These are phyloP conservation scores for Sugiyamaella floridensis DNA, from an alignment of 805 yeast genomes.

Conservation along the genomic window DNA sequence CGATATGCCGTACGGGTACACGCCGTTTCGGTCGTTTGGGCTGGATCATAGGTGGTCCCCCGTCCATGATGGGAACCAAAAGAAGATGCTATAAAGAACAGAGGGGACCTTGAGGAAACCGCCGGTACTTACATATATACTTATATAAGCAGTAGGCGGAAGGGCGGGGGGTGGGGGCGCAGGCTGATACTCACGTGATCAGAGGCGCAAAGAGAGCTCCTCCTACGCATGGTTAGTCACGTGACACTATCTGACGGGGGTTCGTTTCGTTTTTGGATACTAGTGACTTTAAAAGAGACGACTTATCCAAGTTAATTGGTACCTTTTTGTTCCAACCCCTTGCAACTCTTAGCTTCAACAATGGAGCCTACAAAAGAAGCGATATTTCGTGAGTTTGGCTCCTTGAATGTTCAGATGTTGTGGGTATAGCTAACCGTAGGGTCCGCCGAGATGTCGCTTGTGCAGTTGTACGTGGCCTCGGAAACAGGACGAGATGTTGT, in stretches of 20 bases:
- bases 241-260: neutral
- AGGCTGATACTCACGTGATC: neutral
- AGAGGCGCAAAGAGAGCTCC: too few species aligned
- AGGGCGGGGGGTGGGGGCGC: too few species aligned
- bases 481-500: conserved; percentile 83
- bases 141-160: too few species aligned
- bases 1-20: neutral
- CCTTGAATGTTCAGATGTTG: neutral
- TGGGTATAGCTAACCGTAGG: conserved; percentile 31
- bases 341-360: neutral
- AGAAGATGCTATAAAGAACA: neutral
- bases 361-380: conserved; percentile 17
- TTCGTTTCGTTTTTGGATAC: too few species aligned
- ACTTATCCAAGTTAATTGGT: too few species aligned
- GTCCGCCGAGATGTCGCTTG: conserved; percentile 96
- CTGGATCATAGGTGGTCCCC: neutral
- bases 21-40: neutral
- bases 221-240: neutral
- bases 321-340: too few species aligned
- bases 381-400: conserved; percentile 20
- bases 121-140: neutral
- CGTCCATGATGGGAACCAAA: neutral
- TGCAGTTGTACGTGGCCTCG: conserved; percentile 82
- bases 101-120: too few species aligned
- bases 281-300: too few species aligned